Evolutionary conservation across 805 yeast species (phyloP), one percentile per base, ranked within the genome.

Genomic region (Wickerhamiella slavikovae): DNA sequence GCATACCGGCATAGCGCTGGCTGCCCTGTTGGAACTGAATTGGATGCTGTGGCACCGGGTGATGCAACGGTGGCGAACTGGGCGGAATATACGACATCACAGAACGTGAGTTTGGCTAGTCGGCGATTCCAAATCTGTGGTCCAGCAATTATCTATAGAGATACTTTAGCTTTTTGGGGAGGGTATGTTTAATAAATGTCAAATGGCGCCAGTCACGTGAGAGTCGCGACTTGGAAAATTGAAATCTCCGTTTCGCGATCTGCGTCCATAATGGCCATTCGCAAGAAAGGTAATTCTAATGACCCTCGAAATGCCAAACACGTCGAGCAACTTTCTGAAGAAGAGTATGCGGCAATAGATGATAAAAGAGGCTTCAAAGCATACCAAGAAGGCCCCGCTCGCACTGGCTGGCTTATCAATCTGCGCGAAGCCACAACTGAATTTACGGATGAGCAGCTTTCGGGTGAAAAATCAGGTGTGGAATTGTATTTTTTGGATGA

Each of bases 401-500:
- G 64, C 33, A 65, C 66, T 12, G 99, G 98, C 25, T 89, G 98
- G 98, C 57, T 89, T 31, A 66, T 75, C 24, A 91, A 89, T 45
- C 80, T 89, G 89, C 98, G 85, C 54, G 68, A 93, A 2, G 78
- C 92, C 1, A 59, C 76, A 1, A 27, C 35, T 4, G 32, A 29
- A 14, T 24, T 33, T 12, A 30, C 24, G 7, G 24, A 19, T 10
- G 27, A 25, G 10, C 31, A 68, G 19, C 56, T 59, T 25, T 42
- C 62, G 8, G 58, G 66, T n/a, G 94, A 93, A 7, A 58, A 66
- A 21, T 67, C 94, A 0, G 98, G 85, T 3, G 94, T 85, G 3
- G 95, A 89, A 42, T 82, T 75, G 50, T 91, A 91, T 47, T 89
- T 91, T 42, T 53, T 89, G 5, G 96, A 83, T 48, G 93, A 79